These are phyloP conservation scores for Fusarium citri DNA, from an alignment of 2,329 filamentous ascomycete species.

Conservation along the genomic window DNA sequence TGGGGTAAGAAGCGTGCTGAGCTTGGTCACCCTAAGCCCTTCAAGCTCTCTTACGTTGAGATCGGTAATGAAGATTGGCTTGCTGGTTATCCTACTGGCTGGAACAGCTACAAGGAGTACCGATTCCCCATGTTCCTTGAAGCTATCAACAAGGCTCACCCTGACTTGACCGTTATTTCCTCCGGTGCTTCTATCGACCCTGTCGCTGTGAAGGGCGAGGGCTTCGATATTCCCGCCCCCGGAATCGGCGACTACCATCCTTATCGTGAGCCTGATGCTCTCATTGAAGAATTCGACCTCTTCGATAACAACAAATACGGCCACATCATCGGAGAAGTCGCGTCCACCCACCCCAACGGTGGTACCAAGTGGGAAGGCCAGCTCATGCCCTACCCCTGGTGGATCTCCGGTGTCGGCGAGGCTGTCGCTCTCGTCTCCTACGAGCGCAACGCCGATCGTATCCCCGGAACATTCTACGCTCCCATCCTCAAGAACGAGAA, in stretches of 20 bases:
- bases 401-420: slow-evolving; percentile 70
- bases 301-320: slow-evolving; percentile 62
- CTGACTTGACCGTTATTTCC: slow-evolving; percentile 67
- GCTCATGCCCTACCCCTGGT: slow-evolving; percentile 63
- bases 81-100: slow-evolving; percentile 59
- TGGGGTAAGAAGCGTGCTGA: slow-evolving; percentile 69
- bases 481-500: slow-evolving; percentile 63
- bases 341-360: slow-evolving; percentile 64
- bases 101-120: slow-evolving; percentile 63
- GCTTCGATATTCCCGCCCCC: slow-evolving; percentile 54
- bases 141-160: slow-evolving; percentile 67
- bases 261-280: slow-evolving; percentile 63
- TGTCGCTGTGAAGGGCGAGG: slow-evolving; percentile 30
- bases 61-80: slow-evolving; percentile 77
- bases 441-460: slow-evolving; percentile 72
- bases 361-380: slow-evolving; percentile 59
- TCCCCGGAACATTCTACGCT: slow-evolving; percentile 65
- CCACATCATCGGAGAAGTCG: slow-evolving; percentile 63
- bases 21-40: slow-evolving; percentile 71
- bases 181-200: slow-evolving; percentile 59
- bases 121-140: slow-evolving; percentile 70
- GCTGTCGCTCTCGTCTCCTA: slow-evolving; percentile 73
- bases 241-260: slow-evolving; percentile 63
- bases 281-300: slow-evolving; percentile 61
- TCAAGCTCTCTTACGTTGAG: slow-evolving; percentile 70